These are phyloP conservation scores for Themeda triandra DNA, from an alignment of 176 grass and related monocot species.

Conservation along the genomic window DNA sequence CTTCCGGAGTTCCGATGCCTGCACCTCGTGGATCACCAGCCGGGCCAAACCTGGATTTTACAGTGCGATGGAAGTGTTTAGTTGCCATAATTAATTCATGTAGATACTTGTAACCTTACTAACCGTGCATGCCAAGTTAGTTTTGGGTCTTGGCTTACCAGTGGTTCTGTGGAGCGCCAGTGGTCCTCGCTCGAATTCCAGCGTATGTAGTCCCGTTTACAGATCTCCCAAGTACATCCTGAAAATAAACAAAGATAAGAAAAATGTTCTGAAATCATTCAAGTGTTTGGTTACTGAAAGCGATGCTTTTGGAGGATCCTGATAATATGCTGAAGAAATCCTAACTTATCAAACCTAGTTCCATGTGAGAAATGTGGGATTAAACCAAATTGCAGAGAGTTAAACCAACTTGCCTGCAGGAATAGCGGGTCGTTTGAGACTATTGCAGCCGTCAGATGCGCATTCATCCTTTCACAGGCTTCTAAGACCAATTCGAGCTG, in stretches of 20 bases:
- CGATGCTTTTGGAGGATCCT: background rate
- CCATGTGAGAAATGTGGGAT: background rate
- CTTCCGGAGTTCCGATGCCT: slow-evolving; percentile 93
- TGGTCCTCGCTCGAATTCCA: slow-evolving; percentile 91
- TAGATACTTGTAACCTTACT: background rate
- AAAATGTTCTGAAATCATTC: background rate
- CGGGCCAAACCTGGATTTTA: slow-evolving; percentile 78
- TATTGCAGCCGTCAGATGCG: slow-evolving; percentile 89
- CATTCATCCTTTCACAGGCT: slow-evolving; percentile 84
- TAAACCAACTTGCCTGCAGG: slow-evolving; percentile 61
- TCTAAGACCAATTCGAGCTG: slow-evolving; percentile 74
- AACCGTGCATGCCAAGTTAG: background rate
- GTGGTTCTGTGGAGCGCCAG: slow-evolving; percentile 97
- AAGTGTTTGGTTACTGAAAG: background rate
- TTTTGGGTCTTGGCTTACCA: slow-evolving; percentile 45
- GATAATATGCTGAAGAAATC: background rate
- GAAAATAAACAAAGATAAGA: background rate
- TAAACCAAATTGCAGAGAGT: slow-evolving; percentile 29
- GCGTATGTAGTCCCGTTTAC: slow-evolving; percentile 98
- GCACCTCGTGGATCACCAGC: slow-evolving; percentile 90
- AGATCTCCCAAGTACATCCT: slow-evolving; percentile 86
- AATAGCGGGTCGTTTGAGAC: slow-evolving; percentile 91
- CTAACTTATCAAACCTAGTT: background rate
- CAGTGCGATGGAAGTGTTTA: background rate
- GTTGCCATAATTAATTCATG: background rate